phyloP scores from a whole-genome alignment of 345 rosid genomes.

The Hibiscus tridactylites region DNA sequence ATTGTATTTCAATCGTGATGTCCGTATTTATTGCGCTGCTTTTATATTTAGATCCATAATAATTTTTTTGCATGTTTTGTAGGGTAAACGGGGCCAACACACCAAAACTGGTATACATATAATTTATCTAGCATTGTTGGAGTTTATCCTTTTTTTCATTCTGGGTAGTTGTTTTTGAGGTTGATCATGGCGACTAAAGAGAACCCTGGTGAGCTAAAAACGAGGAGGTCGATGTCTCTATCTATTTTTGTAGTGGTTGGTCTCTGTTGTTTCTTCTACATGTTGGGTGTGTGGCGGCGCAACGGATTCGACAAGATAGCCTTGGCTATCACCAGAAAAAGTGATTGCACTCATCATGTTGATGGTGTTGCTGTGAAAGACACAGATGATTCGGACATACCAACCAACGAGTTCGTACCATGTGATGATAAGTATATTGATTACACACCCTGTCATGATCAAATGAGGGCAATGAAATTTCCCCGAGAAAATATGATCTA shows the following conservation, averaged over 20 bases:
- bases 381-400: slow-evolving; percentile 6
- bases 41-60: too few species aligned
- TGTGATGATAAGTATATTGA: slow-evolving; percentile 38
- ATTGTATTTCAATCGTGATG: too few species aligned
- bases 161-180: neutral
- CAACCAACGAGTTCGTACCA: slow-evolving; percentile 27
- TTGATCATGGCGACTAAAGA: neutral
- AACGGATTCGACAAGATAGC: slow-evolving; percentile 40
- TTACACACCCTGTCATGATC: slow-evolving; percentile 58
- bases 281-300: neutral
- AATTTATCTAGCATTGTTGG: neutral
- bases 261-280: neutral
- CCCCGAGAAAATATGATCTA: slow-evolving; percentile 41
- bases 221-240: slow-evolving; percentile 24
- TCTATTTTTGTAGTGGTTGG: slow-evolving; percentile 29
- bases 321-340: slow-evolving; percentile 28
- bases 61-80: neutral
- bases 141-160: neutral
- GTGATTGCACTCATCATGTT: slow-evolving; percentile 7
- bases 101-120: too few species aligned
- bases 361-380: neutral
- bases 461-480: slow-evolving; percentile 47
- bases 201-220: slow-evolving; percentile 8
- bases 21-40: too few species aligned
- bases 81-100: neutral